Evolutionary conservation across 2,329 filamentous ascomycete species (phyloP).

Genomic region (Pseudogymnoascus sp.): DNA sequence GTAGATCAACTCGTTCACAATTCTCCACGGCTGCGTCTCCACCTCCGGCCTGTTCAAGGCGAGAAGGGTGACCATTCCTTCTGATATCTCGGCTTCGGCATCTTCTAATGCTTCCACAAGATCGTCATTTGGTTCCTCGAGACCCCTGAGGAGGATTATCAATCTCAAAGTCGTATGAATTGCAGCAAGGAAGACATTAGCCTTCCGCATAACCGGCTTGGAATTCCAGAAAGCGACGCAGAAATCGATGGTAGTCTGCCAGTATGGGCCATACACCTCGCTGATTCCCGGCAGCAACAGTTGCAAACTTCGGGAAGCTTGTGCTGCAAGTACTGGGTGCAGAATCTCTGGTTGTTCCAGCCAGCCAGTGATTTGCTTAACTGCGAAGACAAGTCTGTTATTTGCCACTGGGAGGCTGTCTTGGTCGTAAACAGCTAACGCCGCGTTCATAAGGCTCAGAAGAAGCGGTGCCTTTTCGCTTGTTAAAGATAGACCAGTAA

Average conservation of each 20-base stretch:
- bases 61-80: constrained; percentile 55
- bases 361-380: constrained; percentile 70
- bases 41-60: constrained; percentile 38
- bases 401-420: constrained; percentile 49
- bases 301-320: constrained; percentile 49
- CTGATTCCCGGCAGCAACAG: constrained; percentile 64
- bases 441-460: constrained; percentile 48
- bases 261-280: constrained; percentile 82
- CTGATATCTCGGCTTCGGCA: constrained; percentile 46
- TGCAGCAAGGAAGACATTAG: constrained; percentile 49
- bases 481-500: constrained; percentile 41
- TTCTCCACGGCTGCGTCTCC: constrained; percentile 57
- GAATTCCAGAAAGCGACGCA: constrained; percentile 51
- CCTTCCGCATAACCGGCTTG: constrained; percentile 31
- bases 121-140: constrained; percentile 78
- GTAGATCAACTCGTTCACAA: constrained; percentile 67
- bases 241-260: constrained; percentile 58
- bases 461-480: constrained; percentile 39
- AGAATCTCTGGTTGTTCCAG: constrained; percentile 45
- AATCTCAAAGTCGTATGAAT: constrained; percentile 68
- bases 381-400: constrained; percentile 56
- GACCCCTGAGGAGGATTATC: constrained; percentile 50
- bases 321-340: constrained; percentile 37
- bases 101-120: constrained; percentile 65
- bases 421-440: constrained; percentile 42